Evolutionary conservation across 495 filamentous ascomycete species (phyloP).

Genomic region (Acidomyces sp.): DNA sequence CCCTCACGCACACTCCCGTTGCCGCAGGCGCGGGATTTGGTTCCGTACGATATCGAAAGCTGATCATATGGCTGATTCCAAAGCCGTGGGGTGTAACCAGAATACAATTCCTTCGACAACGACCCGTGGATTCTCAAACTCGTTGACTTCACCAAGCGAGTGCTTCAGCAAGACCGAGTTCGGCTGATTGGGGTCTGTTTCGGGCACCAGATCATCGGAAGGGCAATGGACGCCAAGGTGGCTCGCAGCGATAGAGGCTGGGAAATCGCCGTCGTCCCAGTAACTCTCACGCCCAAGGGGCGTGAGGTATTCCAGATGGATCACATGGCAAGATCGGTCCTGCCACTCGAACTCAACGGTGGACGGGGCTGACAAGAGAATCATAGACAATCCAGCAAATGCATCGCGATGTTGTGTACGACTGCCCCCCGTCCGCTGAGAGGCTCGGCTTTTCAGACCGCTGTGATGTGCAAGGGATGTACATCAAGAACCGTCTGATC

Average conservation of each 20-base stretch:
- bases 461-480: constrained; percentile 74
- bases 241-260: constrained; percentile 56
- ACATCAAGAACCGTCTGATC: constrained; percentile 49
- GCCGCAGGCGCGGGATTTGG: background rate
- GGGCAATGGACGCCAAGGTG: constrained; percentile 58
- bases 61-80: constrained; percentile 14
- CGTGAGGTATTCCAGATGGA: constrained; percentile 58
- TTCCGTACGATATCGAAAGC: background rate
- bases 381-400: constrained; percentile 69
- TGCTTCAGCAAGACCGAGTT: constrained; percentile 45
- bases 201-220: constrained; percentile 78
- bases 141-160: constrained; percentile 50
- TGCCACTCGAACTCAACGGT: background rate
- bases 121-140: constrained; percentile 64
- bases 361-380: constrained; percentile 2
- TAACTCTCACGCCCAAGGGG: constrained; percentile 57
- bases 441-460: constrained; percentile 50
- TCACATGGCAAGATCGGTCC: constrained; percentile 43
- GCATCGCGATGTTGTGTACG: constrained; percentile 70
- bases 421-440: constrained; percentile 47
- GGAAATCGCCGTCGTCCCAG: constrained; percentile 64
- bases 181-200: constrained; percentile 74
- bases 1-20: background rate
- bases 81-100: no score
- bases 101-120: constrained; percentile 50